Conservation (phyloP, 106 monocot species). For the Posidonia australis region DNA sequence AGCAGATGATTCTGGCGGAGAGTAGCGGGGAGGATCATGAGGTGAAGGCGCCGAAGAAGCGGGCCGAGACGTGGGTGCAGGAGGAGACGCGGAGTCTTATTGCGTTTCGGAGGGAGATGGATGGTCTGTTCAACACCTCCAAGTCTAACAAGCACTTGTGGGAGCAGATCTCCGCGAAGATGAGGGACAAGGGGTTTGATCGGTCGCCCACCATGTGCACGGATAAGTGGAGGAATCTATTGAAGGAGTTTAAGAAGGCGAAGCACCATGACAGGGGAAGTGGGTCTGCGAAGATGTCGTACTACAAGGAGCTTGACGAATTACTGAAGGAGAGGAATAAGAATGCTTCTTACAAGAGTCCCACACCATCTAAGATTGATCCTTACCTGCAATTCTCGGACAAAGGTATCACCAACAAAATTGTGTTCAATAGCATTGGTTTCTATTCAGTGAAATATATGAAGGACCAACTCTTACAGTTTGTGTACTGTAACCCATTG, state of each 20-base stretch:
- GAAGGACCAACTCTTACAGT: no score
- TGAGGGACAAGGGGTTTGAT: slow-evolving; percentile 83
- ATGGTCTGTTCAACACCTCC: slow-evolving; percentile 77
- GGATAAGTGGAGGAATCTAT: slow-evolving; percentile 91
- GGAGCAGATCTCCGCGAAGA: slow-evolving; percentile 84
- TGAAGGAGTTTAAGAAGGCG: slow-evolving; percentile 97
- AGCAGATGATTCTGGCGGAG: slow-evolving; percentile 35
- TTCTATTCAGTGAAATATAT: no score
- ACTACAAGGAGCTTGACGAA: slow-evolving; percentile 92
- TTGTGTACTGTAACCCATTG: no score
- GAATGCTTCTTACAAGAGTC: slow-evolving; percentile 19
- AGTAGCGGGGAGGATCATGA: slow-evolving; percentile 41
- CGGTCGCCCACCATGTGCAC: slow-evolving; percentile 94
- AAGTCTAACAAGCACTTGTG: slow-evolving; percentile 95
- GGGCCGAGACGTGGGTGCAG: slow-evolving; percentile 90
- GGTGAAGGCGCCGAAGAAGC: slow-evolving; percentile 43
- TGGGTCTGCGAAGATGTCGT: slow-evolving; percentile 70
- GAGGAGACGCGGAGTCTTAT: slow-evolving; percentile 83
- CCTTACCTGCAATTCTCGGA: slow-evolving; percentile 78
- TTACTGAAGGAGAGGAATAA: slow-evolving; percentile 76
- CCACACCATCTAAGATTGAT: slow-evolving; percentile 44
- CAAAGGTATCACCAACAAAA: slow-evolving; percentile 1
- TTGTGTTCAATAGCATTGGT: no score
- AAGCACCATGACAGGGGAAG: slow-evolving; percentile 50
- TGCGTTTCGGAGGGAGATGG: slow-evolving; percentile 64